Conservation (phyloP, 2,329 filamentous ascomycete species). For the Penicillium janthinellum region DNA sequence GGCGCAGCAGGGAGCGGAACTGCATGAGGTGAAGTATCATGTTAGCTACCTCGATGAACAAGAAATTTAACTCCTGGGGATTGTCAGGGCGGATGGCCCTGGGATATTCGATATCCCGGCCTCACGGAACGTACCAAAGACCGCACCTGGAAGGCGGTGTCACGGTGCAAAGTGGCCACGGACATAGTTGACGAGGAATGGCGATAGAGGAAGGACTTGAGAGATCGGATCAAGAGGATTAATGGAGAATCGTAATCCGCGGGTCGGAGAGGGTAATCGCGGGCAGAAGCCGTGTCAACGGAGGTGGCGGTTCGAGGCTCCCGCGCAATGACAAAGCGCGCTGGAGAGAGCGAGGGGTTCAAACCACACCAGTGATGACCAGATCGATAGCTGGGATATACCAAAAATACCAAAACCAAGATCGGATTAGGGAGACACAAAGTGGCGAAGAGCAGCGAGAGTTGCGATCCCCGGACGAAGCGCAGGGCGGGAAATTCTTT, state of each 20-base stretch:
- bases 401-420: not conserved
- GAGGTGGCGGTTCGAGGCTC: constrained; percentile 22
- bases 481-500: constrained; percentile 41
- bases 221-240: not conserved
- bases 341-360: not conserved
- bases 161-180: constrained; percentile 43
- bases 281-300: constrained; percentile 8
- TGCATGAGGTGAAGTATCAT: constrained; percentile 38
- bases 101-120: not conserved
- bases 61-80: not conserved
- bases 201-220: constrained; percentile 10
- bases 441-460: constrained; percentile 6
- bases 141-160: constrained; percentile 51
- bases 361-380: not conserved
- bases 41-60: not conserved
- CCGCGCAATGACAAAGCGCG: constrained; percentile 2
- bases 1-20: constrained; percentile 91
- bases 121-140: constrained; percentile 44
- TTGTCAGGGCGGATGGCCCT: not conserved
- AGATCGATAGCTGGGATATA: not conserved
- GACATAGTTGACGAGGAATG: constrained; percentile 39
- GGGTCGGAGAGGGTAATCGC: constrained; percentile 2
- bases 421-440: not conserved
- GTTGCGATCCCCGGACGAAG: constrained; percentile 12
- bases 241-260: not conserved